Base-by-base conservation (phyloP, 1,284 basidiomycete species). In the Rhodotorula sp. region DNA sequence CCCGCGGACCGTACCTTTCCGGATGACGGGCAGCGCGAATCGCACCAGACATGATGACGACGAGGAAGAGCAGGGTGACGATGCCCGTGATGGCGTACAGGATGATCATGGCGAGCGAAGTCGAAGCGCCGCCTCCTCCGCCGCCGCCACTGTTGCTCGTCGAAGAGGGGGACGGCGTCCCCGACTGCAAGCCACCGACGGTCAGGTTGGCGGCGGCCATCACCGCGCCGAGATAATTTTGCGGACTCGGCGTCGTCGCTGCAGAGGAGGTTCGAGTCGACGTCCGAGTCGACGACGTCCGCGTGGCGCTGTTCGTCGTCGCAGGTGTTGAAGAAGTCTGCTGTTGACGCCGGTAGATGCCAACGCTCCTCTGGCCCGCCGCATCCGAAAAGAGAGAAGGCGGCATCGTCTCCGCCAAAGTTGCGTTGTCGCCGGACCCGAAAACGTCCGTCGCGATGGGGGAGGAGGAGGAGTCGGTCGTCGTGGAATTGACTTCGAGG, bases 1-100 rank as follows among this genome's bases (percentile, higher is more conserved):
- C 77, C 16, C 91, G 84, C 28, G 90, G 89, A 14, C 93, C 92
- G 80, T 95, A 95, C 62, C 92, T 86, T 77, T 95, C 93, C n/a
- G 93, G 93, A 80, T 95, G 88, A 2, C 91, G 86, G 60, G 92
- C 85, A 0, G 91, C 91, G 48, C 91, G 85, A 65, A 94, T 85
- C 88, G 64, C 90, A 21, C 92, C 92, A 45, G 89, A 89, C 26
- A 91, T 82, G 74, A 95, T 90, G 56, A 80, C 77, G 74, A 94
- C 88, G 47, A 89, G 82, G 77, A 88, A 88, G 80, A 95, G 91
- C 38, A 93, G 83, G 19, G 87, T 87, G 50, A 91, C 91, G 64
- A 93, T 89, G 68, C 77, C 79, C 0, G 79, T 79, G 70, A 80
- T 68, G 34, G 60, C 63, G 56, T 71, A 70, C 10, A 71, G 61